phyloP scores from a whole-genome alignment of 2,329 filamentous ascomycete species.

The Aureobasidium sp. region DNA sequence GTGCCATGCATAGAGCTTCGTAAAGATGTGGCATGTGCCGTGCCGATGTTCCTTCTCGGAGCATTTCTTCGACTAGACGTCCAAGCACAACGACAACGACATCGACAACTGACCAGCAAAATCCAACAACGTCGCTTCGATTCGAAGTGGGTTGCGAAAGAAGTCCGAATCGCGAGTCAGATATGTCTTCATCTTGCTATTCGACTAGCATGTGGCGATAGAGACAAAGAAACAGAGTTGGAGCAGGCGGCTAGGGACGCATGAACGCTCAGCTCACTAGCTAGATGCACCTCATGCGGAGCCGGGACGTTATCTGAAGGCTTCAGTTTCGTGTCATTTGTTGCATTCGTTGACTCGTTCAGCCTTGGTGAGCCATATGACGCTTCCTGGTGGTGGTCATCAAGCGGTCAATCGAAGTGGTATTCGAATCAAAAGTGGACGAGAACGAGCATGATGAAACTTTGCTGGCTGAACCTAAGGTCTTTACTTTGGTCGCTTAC shows the following conservation, averaged over 20 bases:
- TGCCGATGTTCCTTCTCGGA: neutral
- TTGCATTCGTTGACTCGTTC: neutral
- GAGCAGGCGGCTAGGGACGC: neutral
- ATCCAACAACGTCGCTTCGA: neutral
- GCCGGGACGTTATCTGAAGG: neutral
- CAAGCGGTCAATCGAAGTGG: neutral
- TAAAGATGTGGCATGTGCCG: neutral
- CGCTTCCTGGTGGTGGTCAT: neutral
- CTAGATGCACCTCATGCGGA: neutral
- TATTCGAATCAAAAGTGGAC: neutral
- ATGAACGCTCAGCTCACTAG: neutral
- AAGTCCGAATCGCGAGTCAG: neutral
- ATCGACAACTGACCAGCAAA: neutral
- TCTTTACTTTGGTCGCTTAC: neutral
- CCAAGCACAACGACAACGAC: neutral
- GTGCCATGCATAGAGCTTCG: neutral
- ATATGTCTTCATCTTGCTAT: neutral
- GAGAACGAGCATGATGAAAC: neutral
- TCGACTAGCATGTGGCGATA: neutral
- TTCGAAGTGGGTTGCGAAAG: neutral
- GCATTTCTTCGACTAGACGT: neutral
- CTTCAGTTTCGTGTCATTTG: neutral
- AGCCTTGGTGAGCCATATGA: neutral
- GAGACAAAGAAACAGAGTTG: slow-evolving; percentile 1
- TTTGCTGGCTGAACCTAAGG: neutral